These are phyloP conservation scores for Pyrenula aspistea DNA, from an alignment of 495 filamentous ascomycete genomes.

Conservation along the genomic window DNA sequence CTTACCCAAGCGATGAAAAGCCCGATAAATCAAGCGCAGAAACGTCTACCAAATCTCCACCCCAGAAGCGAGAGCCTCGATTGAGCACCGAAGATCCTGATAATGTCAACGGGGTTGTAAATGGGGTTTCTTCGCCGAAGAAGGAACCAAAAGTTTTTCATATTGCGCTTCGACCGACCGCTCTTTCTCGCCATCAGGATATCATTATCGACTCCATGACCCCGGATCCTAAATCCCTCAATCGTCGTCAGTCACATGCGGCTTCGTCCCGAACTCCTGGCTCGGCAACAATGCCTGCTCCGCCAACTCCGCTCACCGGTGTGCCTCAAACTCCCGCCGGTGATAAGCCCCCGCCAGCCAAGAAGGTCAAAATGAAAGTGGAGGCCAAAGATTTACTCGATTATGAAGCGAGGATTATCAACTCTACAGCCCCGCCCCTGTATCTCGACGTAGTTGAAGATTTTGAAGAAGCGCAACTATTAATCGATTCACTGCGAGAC, in stretches of 20 bases:
- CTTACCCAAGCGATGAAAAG: slow-evolving; percentile 57
- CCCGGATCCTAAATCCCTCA: slow-evolving; percentile 39
- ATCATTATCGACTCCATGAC: slow-evolving; percentile 64
- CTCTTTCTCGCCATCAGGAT: slow-evolving; percentile 59
- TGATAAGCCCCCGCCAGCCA: slow-evolving; percentile 41
- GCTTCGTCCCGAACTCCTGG: slow-evolving; percentile 32
- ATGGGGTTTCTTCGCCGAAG: slow-evolving; percentile 2
- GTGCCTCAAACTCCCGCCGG: slow-evolving; percentile 44
- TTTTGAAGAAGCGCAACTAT: slow-evolving; percentile 49
- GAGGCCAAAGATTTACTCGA: slow-evolving; percentile 58
- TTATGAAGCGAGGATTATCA: slow-evolving; percentile 59
- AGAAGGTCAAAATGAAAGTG: slow-evolving; percentile 68
- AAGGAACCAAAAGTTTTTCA: slow-evolving; percentile 57
- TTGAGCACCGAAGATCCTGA: slow-evolving; percentile 14
- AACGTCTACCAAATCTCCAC: slow-evolving; percentile 20
- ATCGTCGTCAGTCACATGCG: slow-evolving; percentile 23
- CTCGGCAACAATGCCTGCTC: slow-evolving; percentile 41
- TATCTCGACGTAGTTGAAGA: slow-evolving; percentile 62
- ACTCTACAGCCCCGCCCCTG: slow-evolving; percentile 59
- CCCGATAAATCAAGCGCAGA: slow-evolving; percentile 32
- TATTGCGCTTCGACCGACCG: slow-evolving; percentile 76
- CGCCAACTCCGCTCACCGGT: slow-evolving; percentile 51
- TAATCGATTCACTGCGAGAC: slow-evolving; percentile 59
- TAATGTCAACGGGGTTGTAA: slow-evolving; percentile 14
- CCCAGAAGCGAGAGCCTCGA: slow-evolving; percentile 8